Percentiles rank a stretch among this genome's conserved stretches.
phyloP scores from a whole-genome alignment of 148 eudicot genomes.

The Fallopia convolvulus region DNA sequence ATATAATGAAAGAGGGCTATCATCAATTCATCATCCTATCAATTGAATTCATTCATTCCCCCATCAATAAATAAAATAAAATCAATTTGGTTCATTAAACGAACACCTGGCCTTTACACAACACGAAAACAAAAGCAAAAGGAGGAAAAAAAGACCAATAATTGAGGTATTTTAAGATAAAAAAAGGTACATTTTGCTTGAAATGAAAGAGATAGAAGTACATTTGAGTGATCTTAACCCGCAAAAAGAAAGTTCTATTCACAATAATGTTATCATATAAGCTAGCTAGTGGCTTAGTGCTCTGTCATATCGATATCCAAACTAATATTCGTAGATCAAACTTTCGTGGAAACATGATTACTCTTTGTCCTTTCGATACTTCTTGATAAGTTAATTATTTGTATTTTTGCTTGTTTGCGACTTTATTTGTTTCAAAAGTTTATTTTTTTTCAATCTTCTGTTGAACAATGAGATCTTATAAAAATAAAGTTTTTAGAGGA shows the following conservation, averaged over 20 bases:
- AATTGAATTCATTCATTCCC: background rate
- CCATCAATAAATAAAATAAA: background rate
- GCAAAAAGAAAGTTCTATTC: background rate
- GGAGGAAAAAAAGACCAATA: background rate
- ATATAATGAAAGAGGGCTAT: background rate
- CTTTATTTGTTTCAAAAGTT: too few relatives aligned
- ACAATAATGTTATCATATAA: background rate
- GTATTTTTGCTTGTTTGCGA: too few relatives aligned
- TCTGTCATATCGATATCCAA: too few relatives aligned
- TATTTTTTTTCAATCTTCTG: too few relatives aligned
- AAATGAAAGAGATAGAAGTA: background rate
- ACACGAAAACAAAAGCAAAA: background rate
- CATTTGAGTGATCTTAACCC: background rate
- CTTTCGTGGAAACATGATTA: too few relatives aligned
- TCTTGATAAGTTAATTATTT: too few relatives aligned
- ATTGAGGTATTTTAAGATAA: background rate
- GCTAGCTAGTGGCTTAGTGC: background rate
- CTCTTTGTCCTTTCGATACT: too few relatives aligned
- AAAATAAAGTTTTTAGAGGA: too few relatives aligned
- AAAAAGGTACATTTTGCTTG: background rate
- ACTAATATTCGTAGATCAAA: too few relatives aligned
- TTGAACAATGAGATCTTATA: too few relatives aligned
- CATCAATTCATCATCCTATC: background rate
- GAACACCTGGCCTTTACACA: background rate
- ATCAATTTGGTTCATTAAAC: too few relatives aligned